Base-by-base conservation (phyloP, 1,284 basidiomycete species). In the Leccinum cinnamomeum region DNA sequence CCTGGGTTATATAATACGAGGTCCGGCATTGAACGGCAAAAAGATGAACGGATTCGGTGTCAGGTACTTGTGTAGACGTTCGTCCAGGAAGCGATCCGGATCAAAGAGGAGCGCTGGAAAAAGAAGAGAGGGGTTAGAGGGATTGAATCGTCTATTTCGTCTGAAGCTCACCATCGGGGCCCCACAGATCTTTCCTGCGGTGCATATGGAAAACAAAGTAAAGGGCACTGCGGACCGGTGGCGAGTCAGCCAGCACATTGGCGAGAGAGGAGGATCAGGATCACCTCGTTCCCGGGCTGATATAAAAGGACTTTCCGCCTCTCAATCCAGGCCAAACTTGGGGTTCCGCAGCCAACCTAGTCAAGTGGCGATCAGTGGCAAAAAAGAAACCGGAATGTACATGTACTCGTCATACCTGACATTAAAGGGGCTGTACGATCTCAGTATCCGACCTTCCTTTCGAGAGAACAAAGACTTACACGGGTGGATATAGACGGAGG, bases 401-500 rank as follows among this genome's bases (percentile, higher is more conserved):
- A 14, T 48, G 20, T 7, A 8, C 12, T 11, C 8, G 3, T 25
- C 64, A 3, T 71, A 80, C 80, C 82, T 76, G 35, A 78, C 63
- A 61, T 85, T 82, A 56, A 80, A 76, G 2, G 84, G 84, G 0
- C 83, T 85, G 53, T 5, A 46, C n/a, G 57, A 28, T 18, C 16
- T 61, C 46, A 65, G 60, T 54, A 54, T 44, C 14, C 35, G 7
- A 18, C 8, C 46, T 53, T 23, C 35, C 23, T 53, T 5, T 16
- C 0, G 6, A 51, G 30, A 46, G 16, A 37, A 54, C 5, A 33
- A 59, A 12, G 11, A 69, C 81, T 68, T 75, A 85, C 79, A 87
- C 84, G 14, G 84, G 75, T 3, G 87, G 86, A 71, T 83, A 87
- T 6, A 89, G 69, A 14, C 87, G 78, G 57, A 88, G 75, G 1